phyloP scores from a whole-genome alignment of 495 filamentous ascomycete species.

The Penicillium angulare region DNA sequence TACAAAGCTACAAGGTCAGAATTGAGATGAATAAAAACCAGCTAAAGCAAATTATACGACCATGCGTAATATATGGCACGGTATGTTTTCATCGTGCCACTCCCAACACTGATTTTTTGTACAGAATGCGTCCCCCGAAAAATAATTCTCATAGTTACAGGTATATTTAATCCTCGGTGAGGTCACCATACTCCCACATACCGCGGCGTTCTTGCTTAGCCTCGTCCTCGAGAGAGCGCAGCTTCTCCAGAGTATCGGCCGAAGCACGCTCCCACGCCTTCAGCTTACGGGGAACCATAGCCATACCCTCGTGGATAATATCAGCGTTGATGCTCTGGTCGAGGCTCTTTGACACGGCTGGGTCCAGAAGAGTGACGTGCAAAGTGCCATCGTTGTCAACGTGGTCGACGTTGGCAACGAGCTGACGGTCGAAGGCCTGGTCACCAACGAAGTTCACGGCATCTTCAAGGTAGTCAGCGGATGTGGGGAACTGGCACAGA shows the following conservation, averaged over 20 bases:
- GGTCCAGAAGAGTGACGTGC: slow-evolving; percentile 85
- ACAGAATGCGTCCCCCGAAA: slow-evolving; percentile 10
- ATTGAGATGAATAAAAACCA: too few species aligned
- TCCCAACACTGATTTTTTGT: not conserved
- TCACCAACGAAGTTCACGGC: slow-evolving; percentile 69
- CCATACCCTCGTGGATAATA: slow-evolving; percentile 76
- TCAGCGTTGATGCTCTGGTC: slow-evolving; percentile 85
- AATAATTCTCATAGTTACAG: slow-evolving; percentile 9
- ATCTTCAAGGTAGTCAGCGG: slow-evolving; percentile 75
- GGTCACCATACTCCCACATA: slow-evolving; percentile 98
- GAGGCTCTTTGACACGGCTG: slow-evolving; percentile 53
- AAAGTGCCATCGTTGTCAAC: slow-evolving; percentile 71
- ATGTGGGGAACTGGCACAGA: slow-evolving; percentile 78
- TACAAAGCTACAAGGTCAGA: too few species aligned
- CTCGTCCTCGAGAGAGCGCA: slow-evolving; percentile 66
- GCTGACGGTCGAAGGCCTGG: slow-evolving; percentile 61
- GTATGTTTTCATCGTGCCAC: not conserved
- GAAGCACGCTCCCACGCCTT: slow-evolving; percentile 83
- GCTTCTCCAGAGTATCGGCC: slow-evolving; percentile 60
- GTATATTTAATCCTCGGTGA: slow-evolving; percentile 74
- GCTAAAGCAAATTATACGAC: not conserved
- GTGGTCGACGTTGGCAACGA: slow-evolving; percentile 90
- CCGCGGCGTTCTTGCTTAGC: slow-evolving; percentile 77
- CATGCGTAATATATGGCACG: not conserved
- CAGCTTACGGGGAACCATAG: slow-evolving; percentile 85